Base-by-base conservation (phyloP, 1,139 yeast genomes). In the Meyerozyma guilliermondii region DNA sequence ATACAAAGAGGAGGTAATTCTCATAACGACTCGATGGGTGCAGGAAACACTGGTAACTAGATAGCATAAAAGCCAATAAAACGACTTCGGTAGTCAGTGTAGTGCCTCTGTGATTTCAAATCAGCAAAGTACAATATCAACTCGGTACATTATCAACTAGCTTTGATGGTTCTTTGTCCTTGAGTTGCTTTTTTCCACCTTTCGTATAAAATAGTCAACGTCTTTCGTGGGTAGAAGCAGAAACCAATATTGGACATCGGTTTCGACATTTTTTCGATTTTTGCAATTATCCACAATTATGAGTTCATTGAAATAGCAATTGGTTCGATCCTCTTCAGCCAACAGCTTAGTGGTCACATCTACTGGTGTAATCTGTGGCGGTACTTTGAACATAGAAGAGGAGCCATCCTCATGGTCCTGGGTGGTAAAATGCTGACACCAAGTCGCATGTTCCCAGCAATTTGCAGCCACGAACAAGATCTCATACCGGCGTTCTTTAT, bases 1-100 rank as follows among this genome's bases (percentile, higher is more conserved):
- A 30, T 53, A 18, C 10, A 34, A 5, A 43, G 47, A 27, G 54
- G 55, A 27, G 39, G 38, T 5, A 20, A 8, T 39, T 49, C 52
- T 35, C 65, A 58, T 17, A 73, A 72, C 45, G 77, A 71, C 48
- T 59, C 75, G 1, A 63, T 54, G 41, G 76, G 75, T 35, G 63
- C 60, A 30, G 62, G 68, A 34, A 46, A 55, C 39, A 50, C 64
- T 37, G 62, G 58, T 35, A 60, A 65, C 46, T 66, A 54, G 46
- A 29, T 29, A 11, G 33, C 33, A 29, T 9, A 29, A 13, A 29
- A 29, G 22, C 22, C 7, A 20, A 20, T 20, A 20, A 2, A 5
- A 20, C 22, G 22, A 20, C 4, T 20, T 20, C 6, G 22, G 5
- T 20, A 20, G 5, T 7, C 6, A 20, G 2, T 20, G 22, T 20